Conservation (phyloP, 306 rosid species). For the Vigna angularis region DNA sequence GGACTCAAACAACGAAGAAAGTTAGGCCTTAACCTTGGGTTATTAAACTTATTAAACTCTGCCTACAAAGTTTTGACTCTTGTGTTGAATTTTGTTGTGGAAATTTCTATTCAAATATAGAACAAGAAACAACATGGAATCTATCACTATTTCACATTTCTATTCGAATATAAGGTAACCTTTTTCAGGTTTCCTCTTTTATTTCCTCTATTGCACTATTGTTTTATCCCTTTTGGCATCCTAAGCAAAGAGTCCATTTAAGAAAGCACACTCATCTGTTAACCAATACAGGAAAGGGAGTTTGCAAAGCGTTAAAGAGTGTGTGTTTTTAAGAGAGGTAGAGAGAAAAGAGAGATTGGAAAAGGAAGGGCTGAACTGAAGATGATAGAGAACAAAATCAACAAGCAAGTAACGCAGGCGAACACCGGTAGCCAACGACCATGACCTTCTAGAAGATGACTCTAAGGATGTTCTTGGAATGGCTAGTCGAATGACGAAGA, state of each 20-base stretch:
- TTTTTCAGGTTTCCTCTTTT: slow-evolving; percentile 51
- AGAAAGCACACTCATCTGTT: slow-evolving; percentile 59
- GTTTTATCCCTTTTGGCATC: slow-evolving; percentile 66
- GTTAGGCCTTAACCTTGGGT: too few species aligned
- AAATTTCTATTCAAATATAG: too few species aligned
- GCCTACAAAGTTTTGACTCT: too few species aligned
- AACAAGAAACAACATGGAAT: too few species aligned
- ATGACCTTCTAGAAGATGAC: too few species aligned
- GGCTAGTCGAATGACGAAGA: too few species aligned
- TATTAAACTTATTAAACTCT: too few species aligned
- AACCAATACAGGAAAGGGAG: slow-evolving; percentile 60
- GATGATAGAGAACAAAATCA: slow-evolving; percentile 95
- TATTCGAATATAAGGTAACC: slow-evolving; percentile 4
- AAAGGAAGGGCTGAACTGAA: slow-evolving; percentile 88
- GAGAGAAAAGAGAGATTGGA: slow-evolving; percentile 58
- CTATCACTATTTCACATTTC: too few species aligned
- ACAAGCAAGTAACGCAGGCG: slow-evolving; percentile 66
- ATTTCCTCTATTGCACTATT: slow-evolving; percentile 42
- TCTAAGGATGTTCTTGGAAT: too few species aligned
- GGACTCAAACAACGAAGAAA: too few species aligned
- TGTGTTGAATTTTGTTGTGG: too few species aligned
- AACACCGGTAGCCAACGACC: too few species aligned
- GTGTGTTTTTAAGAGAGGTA: slow-evolving; percentile 14
- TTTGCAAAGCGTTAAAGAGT: slow-evolving; percentile 33
- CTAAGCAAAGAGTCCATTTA: slow-evolving; percentile 49